Evolutionary conservation across 2,329 filamentous ascomycete genomes (phyloP), one percentile per base, ranked within the genome.

Genomic region (Aspergillus sp.): DNA sequence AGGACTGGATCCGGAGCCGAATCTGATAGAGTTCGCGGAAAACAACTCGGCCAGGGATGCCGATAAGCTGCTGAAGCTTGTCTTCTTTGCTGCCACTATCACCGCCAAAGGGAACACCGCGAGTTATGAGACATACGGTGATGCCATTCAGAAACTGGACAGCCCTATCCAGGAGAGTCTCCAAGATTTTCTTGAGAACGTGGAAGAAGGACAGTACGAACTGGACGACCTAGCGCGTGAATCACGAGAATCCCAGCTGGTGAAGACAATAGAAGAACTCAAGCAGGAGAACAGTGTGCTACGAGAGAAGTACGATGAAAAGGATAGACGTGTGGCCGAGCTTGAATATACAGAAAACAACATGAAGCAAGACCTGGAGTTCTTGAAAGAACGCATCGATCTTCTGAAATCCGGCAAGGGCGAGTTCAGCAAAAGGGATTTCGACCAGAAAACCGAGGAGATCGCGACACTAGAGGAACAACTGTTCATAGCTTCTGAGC

Each of bases 401-500:
- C 84, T 68, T 74, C 78, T 71, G 78, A 75, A 77, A 55, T 78
- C 77, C n/a, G 77, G 76, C 15, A 76, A 78, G 53, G 76, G 74
- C 9, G 76, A 77, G 72, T 77, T 81, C 76, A 75, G 73, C 60
- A 71, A 69, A 51, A 76, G 73, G 62, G 72, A 72, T 2, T 58
- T 77, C 36, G 74, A 73, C 73, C 80, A 58, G 75, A 89, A 64
- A 79, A 86, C 89, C 66, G 87, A 90, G 70, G 82, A 88, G 57
- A 92, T 93, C 67, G 85, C 86, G 39, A 83, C 80, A 22, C 84
- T 91, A 64, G 89, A 93, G 70, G 81, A 82, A 18, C 83, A 89
- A 64, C 74, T 88, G 11, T 83, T 89, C 56, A 78, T 81, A 24
- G 66, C 74, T 30, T 75, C 79, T 55, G 71, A 77, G 54, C 76